Conservation (phyloP, 371 early-diverging fungal genomes). For the Umbelopsis sp. region DNA sequence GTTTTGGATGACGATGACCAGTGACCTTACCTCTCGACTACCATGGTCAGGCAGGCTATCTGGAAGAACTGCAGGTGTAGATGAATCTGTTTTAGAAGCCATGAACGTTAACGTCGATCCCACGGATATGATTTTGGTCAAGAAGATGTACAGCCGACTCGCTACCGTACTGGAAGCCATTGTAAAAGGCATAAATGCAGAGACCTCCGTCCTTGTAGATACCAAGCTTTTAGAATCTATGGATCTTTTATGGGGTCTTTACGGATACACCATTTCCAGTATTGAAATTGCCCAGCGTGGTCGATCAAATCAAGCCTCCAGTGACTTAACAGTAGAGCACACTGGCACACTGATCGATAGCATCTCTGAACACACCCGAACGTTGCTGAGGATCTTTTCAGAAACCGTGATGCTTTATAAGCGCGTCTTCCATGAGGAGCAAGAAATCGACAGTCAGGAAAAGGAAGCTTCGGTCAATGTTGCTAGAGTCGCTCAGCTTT, state of each 20-base stretch:
- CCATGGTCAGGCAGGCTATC: slow-evolving; percentile 11
- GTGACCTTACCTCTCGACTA: background rate
- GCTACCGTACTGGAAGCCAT: background rate
- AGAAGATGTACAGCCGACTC: slow-evolving; percentile 11
- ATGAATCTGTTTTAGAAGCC: slow-evolving; percentile 5
- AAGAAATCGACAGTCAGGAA: slow-evolving; percentile 8
- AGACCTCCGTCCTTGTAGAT: background rate
- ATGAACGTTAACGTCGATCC: slow-evolving; percentile 10
- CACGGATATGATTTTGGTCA: slow-evolving; percentile 9
- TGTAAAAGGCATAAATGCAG: background rate
- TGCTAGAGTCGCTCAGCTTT: slow-evolving; percentile 1
- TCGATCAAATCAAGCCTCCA: slow-evolving; percentile 29
- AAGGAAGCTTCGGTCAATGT: slow-evolving; percentile 14
- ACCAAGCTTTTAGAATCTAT: slow-evolving; percentile 26
- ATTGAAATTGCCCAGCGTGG: slow-evolving; percentile 74
- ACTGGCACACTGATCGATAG: slow-evolving; percentile 65
- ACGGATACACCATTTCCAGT: slow-evolving; percentile 67
- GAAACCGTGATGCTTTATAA: slow-evolving; percentile 40
- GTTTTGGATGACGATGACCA: slow-evolving; percentile 11
- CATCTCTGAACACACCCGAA: slow-evolving; percentile 58
- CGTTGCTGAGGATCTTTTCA: slow-evolving; percentile 64
- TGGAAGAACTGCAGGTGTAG: background rate
- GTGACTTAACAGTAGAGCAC: slow-evolving; percentile 45
- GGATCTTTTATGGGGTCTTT: slow-evolving; percentile 38
- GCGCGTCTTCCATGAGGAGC: slow-evolving; percentile 11